A percentile compares a stretch with the other conserved stretches of the same genome.
Evolutionary conservation across 495 filamentous ascomycete species (phyloP).

Genomic region (Glarea lozoyensis): DNA sequence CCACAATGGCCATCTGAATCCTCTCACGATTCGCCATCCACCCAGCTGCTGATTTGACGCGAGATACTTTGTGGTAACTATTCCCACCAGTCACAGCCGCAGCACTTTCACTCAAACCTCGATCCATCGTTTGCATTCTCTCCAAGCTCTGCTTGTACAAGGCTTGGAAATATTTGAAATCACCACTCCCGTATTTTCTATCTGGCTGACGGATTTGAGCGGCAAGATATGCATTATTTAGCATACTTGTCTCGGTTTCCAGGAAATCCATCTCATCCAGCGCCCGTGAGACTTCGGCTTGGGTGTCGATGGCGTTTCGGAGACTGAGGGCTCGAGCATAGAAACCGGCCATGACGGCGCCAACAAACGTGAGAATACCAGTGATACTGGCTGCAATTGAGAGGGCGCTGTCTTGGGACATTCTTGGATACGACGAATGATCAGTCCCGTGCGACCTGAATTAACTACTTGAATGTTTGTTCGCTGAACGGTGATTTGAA

Average conservation of each 20-base stretch:
- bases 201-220: slow-evolving; percentile 2
- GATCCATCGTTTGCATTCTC: slow-evolving; percentile 3
- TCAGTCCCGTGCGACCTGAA: too few relatives aligned
- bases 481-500: too few relatives aligned
- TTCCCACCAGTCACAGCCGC: background rate
- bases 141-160: background rate
- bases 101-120: background rate
- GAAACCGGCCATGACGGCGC: background rate
- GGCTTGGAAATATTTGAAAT: slow-evolving; percentile 6
- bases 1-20: slow-evolving; percentile 1
- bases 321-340: slow-evolving; percentile 2
- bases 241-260: slow-evolving; percentile 5
- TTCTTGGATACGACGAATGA: too few relatives aligned
- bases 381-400: slow-evolving; percentile 3
- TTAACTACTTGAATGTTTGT: too few relatives aligned
- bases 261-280: slow-evolving; percentile 5
- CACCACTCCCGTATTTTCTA: background rate
- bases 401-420: slow-evolving; percentile 2
- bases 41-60: slow-evolving; percentile 1
- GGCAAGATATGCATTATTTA: slow-evolving; percentile 2
- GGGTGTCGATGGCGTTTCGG: slow-evolving; percentile 4
- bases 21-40: slow-evolving; percentile 3
- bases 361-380: slow-evolving; percentile 1
- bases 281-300: slow-evolving; percentile 1
- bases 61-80: slow-evolving; percentile 4